phyloP scores from a whole-genome alignment of 805 yeast genomes.

The Sugiyamaella boreocaroliniensis region DNA sequence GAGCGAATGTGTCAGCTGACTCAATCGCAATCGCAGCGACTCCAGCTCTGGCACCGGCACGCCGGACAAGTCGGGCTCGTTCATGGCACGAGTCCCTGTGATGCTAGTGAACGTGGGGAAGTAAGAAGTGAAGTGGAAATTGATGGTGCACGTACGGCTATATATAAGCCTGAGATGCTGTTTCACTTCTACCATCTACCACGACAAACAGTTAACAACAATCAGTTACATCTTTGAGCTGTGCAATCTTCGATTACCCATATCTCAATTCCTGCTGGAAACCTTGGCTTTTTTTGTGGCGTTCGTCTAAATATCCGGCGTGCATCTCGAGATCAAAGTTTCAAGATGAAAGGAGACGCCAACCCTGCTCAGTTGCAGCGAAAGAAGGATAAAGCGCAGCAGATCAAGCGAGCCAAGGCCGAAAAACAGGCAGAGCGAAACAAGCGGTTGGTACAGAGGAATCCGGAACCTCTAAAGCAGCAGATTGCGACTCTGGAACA shows the following conservation, averaged over 20 bases:
- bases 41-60: conserved; percentile 60
- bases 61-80: conserved; percentile 33
- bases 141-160: too few species aligned
- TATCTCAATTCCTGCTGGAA: too few species aligned
- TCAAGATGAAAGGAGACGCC: conserved; percentile 12
- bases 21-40: conserved; percentile 52
- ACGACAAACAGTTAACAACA: too few species aligned
- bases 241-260: too few species aligned
- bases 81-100: not conserved
- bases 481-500: conserved; percentile 23
- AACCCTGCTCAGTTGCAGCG: conserved; percentile 22
- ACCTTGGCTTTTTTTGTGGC: too few species aligned
- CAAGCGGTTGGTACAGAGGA: conserved; percentile 20
- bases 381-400: conserved; percentile 25
- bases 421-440: conserved; percentile 20
- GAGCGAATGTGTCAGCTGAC: conserved; percentile 58
- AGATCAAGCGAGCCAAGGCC: conserved; percentile 25
- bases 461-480: conserved; percentile 13
- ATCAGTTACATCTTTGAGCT: not conserved
- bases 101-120: not conserved
- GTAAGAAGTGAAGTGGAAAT: not conserved
- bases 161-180: too few species aligned
- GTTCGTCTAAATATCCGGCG: too few species aligned
- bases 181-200: too few species aligned
- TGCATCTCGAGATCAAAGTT: not conserved